phyloP scores from a whole-genome alignment of 192 early-diverging fungal species.

The Haplosporangium gracile region DNA sequence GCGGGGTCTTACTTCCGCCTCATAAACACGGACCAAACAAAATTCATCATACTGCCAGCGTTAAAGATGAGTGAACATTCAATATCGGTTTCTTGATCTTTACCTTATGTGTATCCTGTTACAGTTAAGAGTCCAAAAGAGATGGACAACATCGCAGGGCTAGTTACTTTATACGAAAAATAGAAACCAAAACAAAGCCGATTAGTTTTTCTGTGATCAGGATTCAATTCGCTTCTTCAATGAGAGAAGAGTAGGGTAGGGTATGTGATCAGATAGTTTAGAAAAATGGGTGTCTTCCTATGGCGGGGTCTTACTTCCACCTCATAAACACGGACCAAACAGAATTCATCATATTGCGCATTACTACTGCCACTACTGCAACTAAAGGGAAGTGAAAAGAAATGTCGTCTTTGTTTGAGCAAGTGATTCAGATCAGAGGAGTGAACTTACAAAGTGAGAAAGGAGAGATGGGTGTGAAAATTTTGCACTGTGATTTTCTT shows the following conservation, averaged over 20 bases:
- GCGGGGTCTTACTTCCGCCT: constrained; percentile 58
- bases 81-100: background rate
- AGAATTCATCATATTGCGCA: constrained; percentile 55
- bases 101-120: background rate
- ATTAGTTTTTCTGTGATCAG: background rate
- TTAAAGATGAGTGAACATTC: no score
- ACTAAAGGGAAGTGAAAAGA: background rate
- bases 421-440: background rate
- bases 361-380: background rate
- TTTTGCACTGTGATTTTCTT: background rate
- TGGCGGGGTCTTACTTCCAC: constrained; percentile 57
- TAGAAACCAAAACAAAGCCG: background rate
- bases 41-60: constrained; percentile 49
- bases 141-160: background rate
- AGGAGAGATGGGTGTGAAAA: constrained; percentile 9
- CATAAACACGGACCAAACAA: constrained; percentile 62
- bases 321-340: constrained; percentile 62
- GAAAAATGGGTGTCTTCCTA: constrained; percentile 56
- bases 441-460: constrained; percentile 19
- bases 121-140: background rate
- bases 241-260: background rate
- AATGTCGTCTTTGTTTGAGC: constrained; percentile 2
- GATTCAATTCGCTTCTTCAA: background rate
- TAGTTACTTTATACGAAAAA: background rate
- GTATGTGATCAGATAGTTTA: constrained; percentile 50